Evolutionary conservation across 2,329 filamentous ascomycete genomes (phyloP), one percentile per base, ranked within the genome.

Genomic region (Didymella pomorum): DNA sequence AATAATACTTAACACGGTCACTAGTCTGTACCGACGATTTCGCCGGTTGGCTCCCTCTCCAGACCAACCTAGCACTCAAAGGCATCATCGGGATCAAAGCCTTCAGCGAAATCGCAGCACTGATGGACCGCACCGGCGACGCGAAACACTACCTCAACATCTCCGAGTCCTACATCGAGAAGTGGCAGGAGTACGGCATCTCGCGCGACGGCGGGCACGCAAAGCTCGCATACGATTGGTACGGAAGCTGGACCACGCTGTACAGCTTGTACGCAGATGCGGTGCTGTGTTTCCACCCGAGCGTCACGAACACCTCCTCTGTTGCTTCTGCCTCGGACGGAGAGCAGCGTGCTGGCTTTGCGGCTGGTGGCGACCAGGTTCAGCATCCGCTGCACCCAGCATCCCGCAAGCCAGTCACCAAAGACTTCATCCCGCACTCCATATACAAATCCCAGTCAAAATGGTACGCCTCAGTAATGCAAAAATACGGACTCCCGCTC

Each of bases 211-310:
- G 86, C 9, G 80, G 87, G 1, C 91, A 94, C 74, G 87, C 90
- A 21, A 93, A 92, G 65, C 83, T 96, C 10, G 86, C 89, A 11
- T 96, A 96, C 78, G 84, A 92, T 71, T 88, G 89, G 82, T 89
- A 90, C 64, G 90, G 90, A 14, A 91, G 89, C 49, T 93, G 90
- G 90, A 92, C 90, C 7, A 92, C 89, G 0, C 83, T 96, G 33
- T 96, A 96, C 81, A 94, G 93, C 71, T 83, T 96, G 25, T 96
- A 92, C 78, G 87, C 89, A 14, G 92, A 96, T 78, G 86, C 86
- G 26, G 81, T 94, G 21, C 85, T 95, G 31, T 95, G 91, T 79
- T 95, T 95, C 81, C 90, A 93, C 69, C 82, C 86, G 26, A 80
- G 82, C 25, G 78, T 78, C 56, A 80, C 81, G 4, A 72, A 44